Base-by-base conservation (phyloP, 768 basidiomycete genomes). In the Kwoniella botswanensis region DNA sequence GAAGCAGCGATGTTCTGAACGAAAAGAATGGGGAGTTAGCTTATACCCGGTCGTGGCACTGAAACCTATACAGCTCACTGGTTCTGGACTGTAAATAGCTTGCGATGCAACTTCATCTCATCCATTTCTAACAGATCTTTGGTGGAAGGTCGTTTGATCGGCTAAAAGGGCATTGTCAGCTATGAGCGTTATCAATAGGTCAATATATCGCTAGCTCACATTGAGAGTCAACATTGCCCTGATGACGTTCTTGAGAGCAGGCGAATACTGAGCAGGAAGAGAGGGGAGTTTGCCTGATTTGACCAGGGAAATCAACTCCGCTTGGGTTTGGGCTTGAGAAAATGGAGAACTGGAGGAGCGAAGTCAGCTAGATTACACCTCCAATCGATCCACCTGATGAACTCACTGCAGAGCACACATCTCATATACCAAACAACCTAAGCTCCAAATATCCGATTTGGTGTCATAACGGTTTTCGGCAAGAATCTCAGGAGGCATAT, bases 401-500 rank as follows among this genome's bases (percentile, higher is more conserved):
- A 81, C 86, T 74, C 57, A 86, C 86, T 92, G 92, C 64, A 94
- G 86, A 0, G 96, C 94, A 74, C 96, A 98, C 50, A 98, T 88
- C 84, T 98, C 97, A 83, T 93, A 98, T 26, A 98, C 93, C 41
- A 98, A 87, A 84, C 97, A 99, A 1, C 97, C 97, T 35, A 98
- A 87, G 4, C 93, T 95, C 97, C 97, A 99, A 59, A 99, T 98
- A 79, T 99, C 97, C 0, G 93, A 94, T 85, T 98, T 99, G 7
- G 93, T 91, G 85, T 98, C 97, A 84, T 99, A 99, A 3, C 93
- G 89, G 82, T 93, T 94, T 82, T 98, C 96, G 85, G 93, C 93
- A 89, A 98, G 93, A 43, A 98, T 88, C 83, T 99, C 96, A 0
- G 97, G 97, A 1, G 94, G 97, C 97, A 99, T 98, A 86, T 99